Conservation (phyloP, 257 asterid species). For the Jacaranda mimosifolia region DNA sequence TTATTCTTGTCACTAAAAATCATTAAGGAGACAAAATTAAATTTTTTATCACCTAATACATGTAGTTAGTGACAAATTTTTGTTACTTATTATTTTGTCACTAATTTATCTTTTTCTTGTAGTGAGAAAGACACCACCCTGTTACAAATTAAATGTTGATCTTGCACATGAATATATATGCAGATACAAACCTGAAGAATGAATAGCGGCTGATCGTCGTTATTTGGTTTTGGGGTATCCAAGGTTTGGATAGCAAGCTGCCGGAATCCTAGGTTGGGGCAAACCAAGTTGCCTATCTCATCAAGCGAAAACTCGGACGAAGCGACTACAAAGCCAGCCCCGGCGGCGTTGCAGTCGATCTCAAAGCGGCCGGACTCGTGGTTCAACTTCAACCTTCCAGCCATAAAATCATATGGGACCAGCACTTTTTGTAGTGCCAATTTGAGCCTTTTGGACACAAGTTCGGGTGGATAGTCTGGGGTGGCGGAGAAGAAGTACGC, state of each 20-base stretch:
- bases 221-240: slow-evolving; percentile 33
- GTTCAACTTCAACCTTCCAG: slow-evolving; percentile 63
- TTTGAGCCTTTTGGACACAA: slow-evolving; percentile 46
- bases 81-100: no score
- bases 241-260: slow-evolving; percentile 51
- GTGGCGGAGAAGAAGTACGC: slow-evolving; percentile 60
- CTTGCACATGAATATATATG: no score
- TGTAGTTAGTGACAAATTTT: no score
- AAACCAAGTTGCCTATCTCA: slow-evolving; percentile 60
- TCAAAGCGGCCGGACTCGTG: slow-evolving; percentile 48
- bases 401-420: slow-evolving; percentile 66
- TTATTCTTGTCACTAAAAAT: no score
- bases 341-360: slow-evolving; percentile 64
- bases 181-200: slow-evolving; percentile 60
- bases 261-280: slow-evolving; percentile 65
- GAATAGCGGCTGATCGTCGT: slow-evolving; percentile 53
- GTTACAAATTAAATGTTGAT: no score
- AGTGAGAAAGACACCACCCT: no score
- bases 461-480: slow-evolving; percentile 55
- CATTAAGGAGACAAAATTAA: no score
- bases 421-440: slow-evolving; percentile 53
- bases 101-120: no score
- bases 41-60: no score
- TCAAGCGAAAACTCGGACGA: slow-evolving; percentile 50
- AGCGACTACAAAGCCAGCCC: slow-evolving; percentile 66